Evolutionary conservation across 2,329 filamentous ascomycete genomes (phyloP).

Genomic region (Cadophora sp.): DNA sequence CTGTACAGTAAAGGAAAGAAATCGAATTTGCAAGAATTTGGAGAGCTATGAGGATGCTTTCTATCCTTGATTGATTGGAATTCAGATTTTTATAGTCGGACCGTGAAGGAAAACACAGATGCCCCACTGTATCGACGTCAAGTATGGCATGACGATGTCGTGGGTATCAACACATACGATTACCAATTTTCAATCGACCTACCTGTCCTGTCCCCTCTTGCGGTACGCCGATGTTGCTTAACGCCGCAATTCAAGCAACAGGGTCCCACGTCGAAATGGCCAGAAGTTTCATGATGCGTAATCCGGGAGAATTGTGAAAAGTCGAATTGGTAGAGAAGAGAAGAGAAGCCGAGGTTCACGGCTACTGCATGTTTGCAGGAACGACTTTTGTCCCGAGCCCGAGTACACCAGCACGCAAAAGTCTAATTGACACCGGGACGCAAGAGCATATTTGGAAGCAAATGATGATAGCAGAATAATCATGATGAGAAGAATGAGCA

Average conservation of each 20-base stretch:
- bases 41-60: background rate
- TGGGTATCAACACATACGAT: constrained; percentile 2
- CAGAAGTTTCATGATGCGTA: background rate
- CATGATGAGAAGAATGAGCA: background rate
- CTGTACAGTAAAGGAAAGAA: background rate
- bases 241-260: constrained; percentile 5
- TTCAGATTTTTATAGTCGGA: constrained; percentile 2
- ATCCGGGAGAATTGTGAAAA: background rate
- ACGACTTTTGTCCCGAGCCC: background rate
- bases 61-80: background rate
- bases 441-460: background rate
- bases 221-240: constrained; percentile 1
- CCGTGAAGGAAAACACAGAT: constrained; percentile 7
- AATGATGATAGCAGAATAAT: background rate
- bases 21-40: background rate
- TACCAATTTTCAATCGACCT: background rate
- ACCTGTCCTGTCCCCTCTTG: background rate
- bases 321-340: background rate
- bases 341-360: constrained; percentile 2
- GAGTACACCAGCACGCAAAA: background rate
- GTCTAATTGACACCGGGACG: background rate
- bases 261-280: background rate
- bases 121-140: constrained; percentile 13
- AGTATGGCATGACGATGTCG: constrained; percentile 3
- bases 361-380: background rate